phyloP scores from a whole-genome alignment of 2,329 filamentous ascomycete species.

The Hypoxylon sp. region DNA sequence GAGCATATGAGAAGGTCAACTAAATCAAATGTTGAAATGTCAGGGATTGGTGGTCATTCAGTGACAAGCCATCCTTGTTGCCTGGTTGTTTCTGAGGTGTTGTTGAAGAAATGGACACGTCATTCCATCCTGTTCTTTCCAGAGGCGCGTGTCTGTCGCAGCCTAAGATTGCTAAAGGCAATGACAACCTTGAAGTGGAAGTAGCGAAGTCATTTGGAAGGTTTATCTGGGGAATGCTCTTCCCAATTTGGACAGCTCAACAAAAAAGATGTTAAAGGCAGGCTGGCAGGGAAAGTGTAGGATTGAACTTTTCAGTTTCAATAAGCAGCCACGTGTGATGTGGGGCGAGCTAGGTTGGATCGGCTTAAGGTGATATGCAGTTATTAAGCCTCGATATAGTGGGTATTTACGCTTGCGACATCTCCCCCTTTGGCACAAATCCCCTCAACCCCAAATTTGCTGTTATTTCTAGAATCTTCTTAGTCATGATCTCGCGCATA shows the following conservation, averaged over 20 bases:
- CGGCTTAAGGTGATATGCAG: too few species aligned
- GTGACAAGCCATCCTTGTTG: constrained; percentile 1
- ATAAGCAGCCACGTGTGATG: background rate
- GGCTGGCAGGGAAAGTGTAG: background rate
- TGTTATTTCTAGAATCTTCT: background rate
- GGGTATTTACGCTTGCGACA: too few species aligned
- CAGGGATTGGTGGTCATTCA: background rate
- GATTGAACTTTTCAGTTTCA: background rate
- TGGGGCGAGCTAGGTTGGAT: background rate
- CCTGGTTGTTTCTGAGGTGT: background rate
- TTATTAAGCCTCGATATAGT: too few species aligned
- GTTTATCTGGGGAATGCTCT: background rate
- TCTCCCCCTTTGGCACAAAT: too few species aligned
- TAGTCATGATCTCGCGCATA: background rate
- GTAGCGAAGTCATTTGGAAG: background rate
- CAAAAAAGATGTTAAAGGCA: background rate
- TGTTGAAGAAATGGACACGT: constrained; percentile 3
- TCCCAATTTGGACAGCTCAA: too few species aligned
- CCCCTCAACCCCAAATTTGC: too few species aligned
- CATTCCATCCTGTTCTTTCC: constrained; percentile 21
- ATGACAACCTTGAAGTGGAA: background rate
- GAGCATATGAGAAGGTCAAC: constrained; percentile 8
- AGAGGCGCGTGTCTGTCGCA: background rate
- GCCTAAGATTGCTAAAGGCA: background rate
- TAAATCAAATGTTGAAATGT: background rate